Conservation (phyloP, 306 rosid species). For the Alnus rubra region DNA sequence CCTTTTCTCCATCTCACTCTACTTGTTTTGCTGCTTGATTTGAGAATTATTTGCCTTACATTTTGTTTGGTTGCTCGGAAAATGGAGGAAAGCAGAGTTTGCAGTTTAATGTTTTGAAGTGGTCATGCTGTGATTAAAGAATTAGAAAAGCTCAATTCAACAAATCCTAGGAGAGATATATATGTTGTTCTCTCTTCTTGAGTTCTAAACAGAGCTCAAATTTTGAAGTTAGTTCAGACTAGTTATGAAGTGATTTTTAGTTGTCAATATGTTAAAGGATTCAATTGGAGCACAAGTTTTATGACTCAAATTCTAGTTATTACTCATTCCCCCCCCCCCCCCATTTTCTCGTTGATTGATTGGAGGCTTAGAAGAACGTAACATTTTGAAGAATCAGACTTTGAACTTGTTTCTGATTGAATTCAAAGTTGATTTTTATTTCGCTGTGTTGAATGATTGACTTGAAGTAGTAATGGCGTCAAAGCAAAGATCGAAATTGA, state of each 20-base stretch:
- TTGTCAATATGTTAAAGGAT: conserved; percentile 2
- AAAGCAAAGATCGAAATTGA: conserved; percentile 56
- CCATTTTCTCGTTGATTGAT: background rate
- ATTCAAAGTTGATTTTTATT: conserved; percentile 7
- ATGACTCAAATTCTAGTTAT: too few relatives aligned
- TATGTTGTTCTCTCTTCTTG: background rate
- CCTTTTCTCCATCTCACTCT: background rate
- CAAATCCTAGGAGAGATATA: background rate
- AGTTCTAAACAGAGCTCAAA: conserved; percentile 12
- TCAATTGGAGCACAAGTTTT: background rate
- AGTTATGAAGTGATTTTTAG: conserved; percentile 9
- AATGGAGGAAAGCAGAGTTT: conserved; percentile 13
- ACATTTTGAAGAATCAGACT: background rate
- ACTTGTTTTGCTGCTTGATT: background rate
- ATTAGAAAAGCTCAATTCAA: background rate
- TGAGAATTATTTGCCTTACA: background rate
- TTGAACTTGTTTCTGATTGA: conserved; percentile 18
- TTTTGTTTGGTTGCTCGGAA: conserved; percentile 29
- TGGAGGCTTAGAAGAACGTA: background rate
- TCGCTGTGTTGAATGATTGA: conserved; percentile 47
- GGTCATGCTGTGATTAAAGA: too few relatives aligned
- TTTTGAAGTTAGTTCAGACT: background rate
- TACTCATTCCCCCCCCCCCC: background rate
- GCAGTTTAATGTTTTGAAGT: background rate
- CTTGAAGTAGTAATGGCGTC: conserved; percentile 63